phyloP scores from a whole-genome alignment of 768 basidiomycete genomes.

The Mrakia frigida region DNA sequence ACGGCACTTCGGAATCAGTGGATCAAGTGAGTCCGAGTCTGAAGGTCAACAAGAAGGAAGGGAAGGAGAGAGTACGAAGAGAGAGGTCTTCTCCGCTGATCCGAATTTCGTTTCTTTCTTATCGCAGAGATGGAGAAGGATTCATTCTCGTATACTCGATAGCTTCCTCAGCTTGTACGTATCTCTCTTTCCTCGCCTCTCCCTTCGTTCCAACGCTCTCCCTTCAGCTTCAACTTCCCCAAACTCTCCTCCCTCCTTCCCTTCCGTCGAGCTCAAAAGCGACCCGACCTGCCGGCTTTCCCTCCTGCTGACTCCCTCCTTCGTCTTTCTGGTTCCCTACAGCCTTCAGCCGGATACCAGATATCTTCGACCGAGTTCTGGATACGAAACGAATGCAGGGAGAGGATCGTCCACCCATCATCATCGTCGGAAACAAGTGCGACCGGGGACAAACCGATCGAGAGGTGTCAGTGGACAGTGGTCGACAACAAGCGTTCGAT shows the following conservation, averaged over 20 bases:
- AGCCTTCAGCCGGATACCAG: constrained; percentile 47
- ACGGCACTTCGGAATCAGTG: constrained; percentile 94
- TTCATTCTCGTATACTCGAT: constrained; percentile 96
- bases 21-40: constrained; percentile 65
- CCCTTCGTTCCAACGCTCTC: constrained; percentile 60
- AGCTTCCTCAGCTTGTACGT: constrained; percentile 76
- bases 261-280: too few relatives aligned
- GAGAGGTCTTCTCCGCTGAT: background rate
- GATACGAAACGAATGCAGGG: constrained; percentile 27
- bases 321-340: constrained; percentile 1
- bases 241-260: constrained; percentile 19
- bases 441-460: constrained; percentile 78
- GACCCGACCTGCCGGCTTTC: background rate
- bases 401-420: constrained; percentile 51
- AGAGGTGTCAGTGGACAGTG: constrained; percentile 88
- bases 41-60: background rate
- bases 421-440: constrained; percentile 94
- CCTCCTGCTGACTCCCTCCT: constrained; percentile 16
- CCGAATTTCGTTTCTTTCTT: background rate
- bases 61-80: background rate
- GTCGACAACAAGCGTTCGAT: constrained; percentile 67
- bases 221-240: constrained; percentile 40
- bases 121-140: constrained; percentile 83
- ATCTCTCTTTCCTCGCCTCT: constrained; percentile 76
- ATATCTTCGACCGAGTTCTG: constrained; percentile 44